A percentile compares a stretch with the other conserved stretches of the same genome.
These are phyloP conservation scores for Blastocystis sp. DNA, from an alignment of 352 stramenopile genomes.

Conservation along the genomic window DNA sequence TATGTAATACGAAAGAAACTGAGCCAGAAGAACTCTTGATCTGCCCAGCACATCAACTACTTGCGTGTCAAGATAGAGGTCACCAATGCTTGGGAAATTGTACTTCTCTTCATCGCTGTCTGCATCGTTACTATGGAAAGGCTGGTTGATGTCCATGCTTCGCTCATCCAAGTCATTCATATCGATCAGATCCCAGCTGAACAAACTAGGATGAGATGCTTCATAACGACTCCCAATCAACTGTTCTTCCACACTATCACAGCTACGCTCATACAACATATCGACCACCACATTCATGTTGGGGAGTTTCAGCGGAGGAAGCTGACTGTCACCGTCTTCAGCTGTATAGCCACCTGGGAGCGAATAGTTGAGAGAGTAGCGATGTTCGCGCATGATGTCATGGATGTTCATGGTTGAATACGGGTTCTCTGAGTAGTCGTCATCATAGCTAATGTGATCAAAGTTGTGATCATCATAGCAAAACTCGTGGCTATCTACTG, in stretches of 20 bases:
- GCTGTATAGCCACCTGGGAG: not conserved
- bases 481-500: not conserved
- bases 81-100: not conserved
- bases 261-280: not conserved
- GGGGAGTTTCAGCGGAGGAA: constrained; percentile 26
- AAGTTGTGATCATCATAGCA: constrained; percentile 58
- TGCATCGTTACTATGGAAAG: not conserved
- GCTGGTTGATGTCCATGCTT: not conserved
- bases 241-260: not conserved
- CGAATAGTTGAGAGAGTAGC: not conserved
- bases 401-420: constrained; percentile 44
- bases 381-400: constrained; percentile 6
- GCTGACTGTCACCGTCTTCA: not conserved
- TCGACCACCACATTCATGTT: constrained; percentile 52
- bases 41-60: not conserved
- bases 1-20: constrained; percentile 14
- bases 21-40: not conserved
- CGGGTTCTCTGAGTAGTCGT: constrained; percentile 12
- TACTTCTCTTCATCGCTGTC: not conserved
- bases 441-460: not conserved
- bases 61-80: constrained; percentile 41
- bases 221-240: not conserved
- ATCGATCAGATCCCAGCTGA: not conserved
- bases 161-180: not conserved
- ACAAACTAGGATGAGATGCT: not conserved